Base-by-base conservation (phyloP, 768 basidiomycete species). In the Lactarius vividus region DNA sequence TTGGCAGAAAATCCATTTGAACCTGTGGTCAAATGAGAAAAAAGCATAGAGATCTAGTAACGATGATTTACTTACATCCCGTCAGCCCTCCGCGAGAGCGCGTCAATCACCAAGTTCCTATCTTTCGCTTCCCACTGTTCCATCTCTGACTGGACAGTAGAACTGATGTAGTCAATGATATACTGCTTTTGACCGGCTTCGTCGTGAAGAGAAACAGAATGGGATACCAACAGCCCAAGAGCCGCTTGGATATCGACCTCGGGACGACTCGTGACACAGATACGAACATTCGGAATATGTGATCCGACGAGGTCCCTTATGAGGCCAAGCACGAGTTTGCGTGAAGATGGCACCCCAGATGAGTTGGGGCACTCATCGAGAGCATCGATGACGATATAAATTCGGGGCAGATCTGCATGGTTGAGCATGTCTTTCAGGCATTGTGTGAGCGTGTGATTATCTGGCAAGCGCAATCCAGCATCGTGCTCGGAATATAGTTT, bases 181-280 rank as follows among this genome's bases (percentile, higher is more conserved):
- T 59, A 49, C 15, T 40, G 20, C n/a, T 6, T 39, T 31, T 64
- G 63, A 20, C 63, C 63, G 4, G 2, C n/a, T 8, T 64, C 49
- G 16, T 59, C 63, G n/a, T 64, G 57, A 29, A 64, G 63, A 10
- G 57, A 64, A 13, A 64, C 35, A 1, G 33, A n/a, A 20, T 39
- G 20, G 4, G 57, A 7, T 10, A 31, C 39, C 29, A 59, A 3
- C 18, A 29, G 40, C 5, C 16, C 28, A 18, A 63, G 44, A 26
- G 9, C 20, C 1, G 29, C 8, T 18, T 13, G 10, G 2, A 63
- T 63, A 33, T 63, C 62, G 2, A 0, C n/a, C 55, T 63, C 62
- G 6, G 29, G 39, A 28, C 55, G 62, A 31, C 62, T 63, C 8
- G 62, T 63, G 2, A 63, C 20, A 31, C 60, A 61, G 4, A 61